Base-by-base conservation (phyloP, 176 grass and related monocot genomes). In the Eleusine indica region DNA sequence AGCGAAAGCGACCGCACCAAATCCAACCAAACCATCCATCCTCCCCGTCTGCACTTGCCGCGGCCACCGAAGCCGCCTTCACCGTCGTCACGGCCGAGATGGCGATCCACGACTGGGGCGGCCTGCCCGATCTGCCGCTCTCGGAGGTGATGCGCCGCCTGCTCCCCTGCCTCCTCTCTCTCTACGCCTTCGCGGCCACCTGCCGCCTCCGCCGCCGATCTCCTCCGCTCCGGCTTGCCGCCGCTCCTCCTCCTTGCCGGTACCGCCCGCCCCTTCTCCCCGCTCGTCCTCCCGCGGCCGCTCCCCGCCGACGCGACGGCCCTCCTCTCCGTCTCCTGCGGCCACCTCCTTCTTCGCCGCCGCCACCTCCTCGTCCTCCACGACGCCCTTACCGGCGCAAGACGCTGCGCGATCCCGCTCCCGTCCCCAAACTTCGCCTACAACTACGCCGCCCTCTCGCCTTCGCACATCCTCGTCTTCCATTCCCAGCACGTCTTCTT, bases 401-500 rank as follows among this genome's bases (percentile, higher is more conserved):
- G 39, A 40, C 58, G 46, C 37, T 16, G 22, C 67, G 38, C 41
- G 35, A 15, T 86, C 58, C 49, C 30, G 66, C 73, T 86, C 67
- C 83, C 83, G 32, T 82, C 39, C 67, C 83, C 73, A 21, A 79
- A 21, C 79, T 82, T 86, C 67, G 29, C 78, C 3, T 90, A 86
- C 35, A 78, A 78, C 48, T 78, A 82, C 74, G 83, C 67, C 58
- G 83, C 79, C 73, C 83, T 89, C 66, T 4, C 57, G 71, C 46
- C 73, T n/a, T 68, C 83, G 47, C 67, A 66, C 73, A 68, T 86
- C 83, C 83, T 90, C 56, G 58, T 90, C 66, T 90, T 90, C 79
- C 38, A 81, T 71, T 89, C 67, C 78, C 66, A 60, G 79, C 67
- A 90, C 57, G 66, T 83, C 83, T 90, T 90, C 83, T 86, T 82